A percentile compares a stretch with the other conserved stretches of the same genome.
Evolutionary conservation across 345 rosid species (phyloP).

Genomic region (Ceriops zippeliana): DNA sequence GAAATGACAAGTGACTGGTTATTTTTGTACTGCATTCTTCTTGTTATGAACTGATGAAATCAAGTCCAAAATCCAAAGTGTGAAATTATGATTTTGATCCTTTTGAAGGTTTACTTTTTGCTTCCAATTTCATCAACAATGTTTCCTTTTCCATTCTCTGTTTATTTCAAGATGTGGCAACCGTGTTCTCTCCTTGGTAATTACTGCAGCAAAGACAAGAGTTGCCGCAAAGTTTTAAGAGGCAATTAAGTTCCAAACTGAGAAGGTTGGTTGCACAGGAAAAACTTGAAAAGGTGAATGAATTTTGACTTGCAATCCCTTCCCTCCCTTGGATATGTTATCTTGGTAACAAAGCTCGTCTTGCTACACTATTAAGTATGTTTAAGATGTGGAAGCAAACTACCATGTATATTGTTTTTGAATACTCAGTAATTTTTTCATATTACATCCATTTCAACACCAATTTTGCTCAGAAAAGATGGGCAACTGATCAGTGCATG

Average conservation of each 20-base stretch:
- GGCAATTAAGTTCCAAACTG: conserved; percentile 63
- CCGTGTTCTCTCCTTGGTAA: conserved; percentile 14
- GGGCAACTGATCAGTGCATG: background rate
- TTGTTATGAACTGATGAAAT: no score
- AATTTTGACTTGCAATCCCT: background rate
- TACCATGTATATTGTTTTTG: background rate
- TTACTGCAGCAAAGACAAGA: conserved; percentile 64
- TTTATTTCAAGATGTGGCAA: conserved; percentile 1
- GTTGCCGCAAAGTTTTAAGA: conserved; percentile 68
- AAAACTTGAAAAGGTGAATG: conserved; percentile 73
- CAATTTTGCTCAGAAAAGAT: no score
- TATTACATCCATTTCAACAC: no score
- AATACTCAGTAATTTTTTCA: background rate
- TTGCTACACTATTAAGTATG: background rate
- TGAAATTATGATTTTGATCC: no score
- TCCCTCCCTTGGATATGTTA: background rate
- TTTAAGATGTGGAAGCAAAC: background rate
- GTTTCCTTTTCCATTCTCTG: background rate
- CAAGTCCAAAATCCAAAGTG: no score
- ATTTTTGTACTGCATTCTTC: no score
- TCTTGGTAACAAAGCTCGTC: background rate
- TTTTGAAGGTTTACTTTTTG: no score
- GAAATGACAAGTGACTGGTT: no score
- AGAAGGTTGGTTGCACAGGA: conserved; percentile 74
- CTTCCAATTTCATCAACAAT: no score